Base-by-base conservation (phyloP, 164 flowering plant species). In the Euptelea pleiosperma region DNA sequence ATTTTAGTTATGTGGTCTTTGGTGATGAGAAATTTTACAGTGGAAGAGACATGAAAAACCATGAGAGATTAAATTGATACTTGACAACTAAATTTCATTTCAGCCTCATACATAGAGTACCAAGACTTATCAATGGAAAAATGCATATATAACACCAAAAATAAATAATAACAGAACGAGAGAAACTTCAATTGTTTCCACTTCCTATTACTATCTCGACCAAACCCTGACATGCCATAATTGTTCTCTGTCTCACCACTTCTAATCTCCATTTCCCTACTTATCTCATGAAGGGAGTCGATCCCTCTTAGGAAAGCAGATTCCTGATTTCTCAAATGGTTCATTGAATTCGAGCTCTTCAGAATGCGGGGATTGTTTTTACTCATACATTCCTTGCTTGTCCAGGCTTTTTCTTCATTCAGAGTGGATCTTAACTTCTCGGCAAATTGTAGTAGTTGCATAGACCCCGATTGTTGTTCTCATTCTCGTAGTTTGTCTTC, bases 191-290 rank as follows among this genome's bases (percentile, higher is more conserved):
- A n/a, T n/a, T n/a, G n/a, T n/a, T n/a, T n/a, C n/a, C n/a, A n/a
- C n/a, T n/a, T n/a, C n/a, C n/a, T n/a, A n/a, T n/a, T n/a, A n/a
- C n/a, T n/a, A n/a, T n/a, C n/a, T n/a, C n/a, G n/a, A n/a, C n/a
- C n/a, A n/a, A n/a, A n/a, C n/a, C n/a, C n/a, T 7, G 72, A 11
- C 2, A 41, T 5, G 14, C 50, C 29, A 24, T 3, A 29, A 55
- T 53, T 72, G 68, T 83, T 85, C 73, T 85, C 94, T 11, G 55
- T 61, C 34, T 85, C 87, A 10, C 74, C 72, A 64, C 69, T 80
- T 75, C 80, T 79, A 14, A 64, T 66, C 24, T 76, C 79, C 45
- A 86, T 60, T 64, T 78, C 84, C 73, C 77, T 85, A 58, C 81
- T 63, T 15, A 51, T 59, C 58, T 76, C 78, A 22, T 65, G 73